A percentile compares a stretch with the other conserved stretches of the same genome.
Evolutionary conservation across 345 rosid species (phyloP).

Genomic region (Syzygium aqueum): DNA sequence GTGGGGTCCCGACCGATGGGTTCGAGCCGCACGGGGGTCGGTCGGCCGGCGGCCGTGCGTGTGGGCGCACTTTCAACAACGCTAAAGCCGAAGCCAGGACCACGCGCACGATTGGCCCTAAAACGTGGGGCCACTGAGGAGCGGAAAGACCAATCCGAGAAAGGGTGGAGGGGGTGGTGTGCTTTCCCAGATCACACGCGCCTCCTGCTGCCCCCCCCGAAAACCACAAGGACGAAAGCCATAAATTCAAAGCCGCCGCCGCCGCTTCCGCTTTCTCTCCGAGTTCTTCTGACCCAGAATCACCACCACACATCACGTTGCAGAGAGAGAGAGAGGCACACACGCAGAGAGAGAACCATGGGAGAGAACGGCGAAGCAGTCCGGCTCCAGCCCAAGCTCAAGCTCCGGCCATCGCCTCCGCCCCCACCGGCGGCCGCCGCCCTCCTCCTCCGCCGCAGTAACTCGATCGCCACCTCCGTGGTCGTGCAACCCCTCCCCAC

Average conservation of each 20-base stretch:
- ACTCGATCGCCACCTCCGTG: slow-evolving; percentile 26
- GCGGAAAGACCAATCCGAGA: no score
- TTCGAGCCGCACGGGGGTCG: background rate
- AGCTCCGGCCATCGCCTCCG: background rate
- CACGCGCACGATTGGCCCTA: no score
- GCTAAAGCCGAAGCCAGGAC: no score
- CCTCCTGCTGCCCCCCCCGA: background rate
- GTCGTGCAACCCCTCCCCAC: background rate
- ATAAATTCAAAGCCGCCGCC: background rate
- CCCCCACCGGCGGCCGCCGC: background rate
- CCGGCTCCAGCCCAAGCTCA: background rate
- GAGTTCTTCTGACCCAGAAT: background rate
- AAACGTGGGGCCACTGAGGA: no score
- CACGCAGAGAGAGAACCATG: background rate
- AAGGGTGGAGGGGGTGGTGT: no score
- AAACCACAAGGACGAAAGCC: background rate
- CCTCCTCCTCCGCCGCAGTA: slow-evolving; percentile 32
- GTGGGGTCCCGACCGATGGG: background rate
- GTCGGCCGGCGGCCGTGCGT: no score
- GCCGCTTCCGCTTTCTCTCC: background rate
- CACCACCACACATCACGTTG: accelerated
- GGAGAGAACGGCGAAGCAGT: background rate
- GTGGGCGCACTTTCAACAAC: no score
- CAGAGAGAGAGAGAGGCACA: background rate
- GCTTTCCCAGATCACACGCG: no score